A percentile compares a stretch with the other conserved stretches of the same genome.
Conservation (phyloP, 495 filamentous ascomycete genomes). For the Xylaria scruposa region DNA sequence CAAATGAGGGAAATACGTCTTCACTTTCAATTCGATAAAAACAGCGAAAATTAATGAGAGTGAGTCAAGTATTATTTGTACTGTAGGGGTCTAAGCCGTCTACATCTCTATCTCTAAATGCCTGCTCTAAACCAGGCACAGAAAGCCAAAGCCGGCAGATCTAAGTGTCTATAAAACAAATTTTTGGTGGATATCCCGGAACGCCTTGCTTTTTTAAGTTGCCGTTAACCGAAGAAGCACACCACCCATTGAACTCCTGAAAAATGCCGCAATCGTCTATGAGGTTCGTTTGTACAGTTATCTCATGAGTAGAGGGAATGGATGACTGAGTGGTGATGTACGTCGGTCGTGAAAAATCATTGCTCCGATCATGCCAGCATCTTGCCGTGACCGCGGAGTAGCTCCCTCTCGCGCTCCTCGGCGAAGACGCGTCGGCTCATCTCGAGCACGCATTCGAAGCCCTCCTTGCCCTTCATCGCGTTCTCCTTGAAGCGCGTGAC, state of each 20-base stretch:
- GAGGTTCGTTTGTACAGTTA: slow-evolving; percentile 31
- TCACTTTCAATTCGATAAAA: neutral
- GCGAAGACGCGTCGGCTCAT: slow-evolving; percentile 93
- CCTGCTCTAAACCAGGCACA: neutral
- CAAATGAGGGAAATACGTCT: neutral
- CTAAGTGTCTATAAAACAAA: slow-evolving; percentile 36
- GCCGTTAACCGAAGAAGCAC: slow-evolving; percentile 28
- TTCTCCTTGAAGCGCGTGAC: slow-evolving; percentile 91
- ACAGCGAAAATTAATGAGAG: neutral
- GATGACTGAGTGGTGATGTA: slow-evolving; percentile 16
- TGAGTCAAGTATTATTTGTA: slow-evolving; percentile 16
- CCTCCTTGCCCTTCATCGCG: slow-evolving; percentile 83
- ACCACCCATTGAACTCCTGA: slow-evolving; percentile 33
- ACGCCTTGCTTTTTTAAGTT: slow-evolving; percentile 42
- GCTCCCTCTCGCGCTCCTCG: slow-evolving; percentile 78
- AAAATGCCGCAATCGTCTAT: slow-evolving; percentile 37
- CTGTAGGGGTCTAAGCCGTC: neutral
- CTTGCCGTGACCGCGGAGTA: slow-evolving; percentile 32
- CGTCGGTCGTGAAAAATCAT: neutral
- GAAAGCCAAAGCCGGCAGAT: slow-evolving; percentile 5
- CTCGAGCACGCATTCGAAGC: slow-evolving; percentile 91
- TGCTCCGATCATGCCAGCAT: slow-evolving; percentile 31
- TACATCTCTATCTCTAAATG: slow-evolving; percentile 23
- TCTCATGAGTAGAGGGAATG: slow-evolving; percentile 10
- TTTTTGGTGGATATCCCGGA: slow-evolving; percentile 39